A percentile compares a stretch with the other conserved stretches of the same genome.
phyloP scores from a whole-genome alignment of 108 stramenopile genomes.

The Skeletonema tropicum region DNA sequence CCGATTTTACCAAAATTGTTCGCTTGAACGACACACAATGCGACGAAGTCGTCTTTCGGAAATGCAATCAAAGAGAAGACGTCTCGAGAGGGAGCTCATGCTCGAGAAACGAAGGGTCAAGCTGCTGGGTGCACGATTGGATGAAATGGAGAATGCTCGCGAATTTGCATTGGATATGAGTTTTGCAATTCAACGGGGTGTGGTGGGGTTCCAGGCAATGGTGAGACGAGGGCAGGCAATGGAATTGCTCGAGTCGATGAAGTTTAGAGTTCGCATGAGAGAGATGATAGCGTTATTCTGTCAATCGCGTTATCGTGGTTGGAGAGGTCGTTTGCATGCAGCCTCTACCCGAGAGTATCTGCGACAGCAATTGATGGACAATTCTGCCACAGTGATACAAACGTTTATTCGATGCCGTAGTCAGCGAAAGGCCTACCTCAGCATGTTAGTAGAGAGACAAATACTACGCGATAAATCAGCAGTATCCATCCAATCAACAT shows the following conservation, averaged over 20 bases:
- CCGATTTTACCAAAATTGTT: slow-evolving; percentile 43
- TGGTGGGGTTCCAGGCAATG: slow-evolving; percentile 23
- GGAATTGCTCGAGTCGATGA: slow-evolving; percentile 21
- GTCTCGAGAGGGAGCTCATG: slow-evolving; percentile 30
- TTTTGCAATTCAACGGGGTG: slow-evolving; percentile 16
- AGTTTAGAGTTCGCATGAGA: slow-evolving; percentile 17
- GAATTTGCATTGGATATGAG: slow-evolving; percentile 27
- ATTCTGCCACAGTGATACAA: slow-evolving; percentile 30
- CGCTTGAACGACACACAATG: slow-evolving; percentile 40
- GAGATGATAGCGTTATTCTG: slow-evolving; percentile 18
- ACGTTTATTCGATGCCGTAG: slow-evolving; percentile 6
- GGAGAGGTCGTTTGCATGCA: slow-evolving; percentile 22
- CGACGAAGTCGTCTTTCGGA: slow-evolving; percentile 26
- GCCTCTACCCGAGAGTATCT: slow-evolving; percentile 25
- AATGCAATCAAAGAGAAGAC: slow-evolving; percentile 36
- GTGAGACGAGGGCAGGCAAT: slow-evolving; percentile 32
- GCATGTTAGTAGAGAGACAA: slow-evolving; percentile 12
- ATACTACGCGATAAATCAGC: slow-evolving; percentile 32
- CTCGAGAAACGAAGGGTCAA: slow-evolving; percentile 31
- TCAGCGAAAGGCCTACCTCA: slow-evolving; percentile 20
- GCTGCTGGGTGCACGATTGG: slow-evolving; percentile 17
- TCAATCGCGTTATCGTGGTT: slow-evolving; percentile 36
- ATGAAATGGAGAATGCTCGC: slow-evolving; percentile 25
- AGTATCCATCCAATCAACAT: slow-evolving; percentile 18
- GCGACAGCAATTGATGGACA: slow-evolving; percentile 15